Base-by-base conservation (phyloP, 1,284 basidiomycete species). In the Stygiomarasmius scandens region DNA sequence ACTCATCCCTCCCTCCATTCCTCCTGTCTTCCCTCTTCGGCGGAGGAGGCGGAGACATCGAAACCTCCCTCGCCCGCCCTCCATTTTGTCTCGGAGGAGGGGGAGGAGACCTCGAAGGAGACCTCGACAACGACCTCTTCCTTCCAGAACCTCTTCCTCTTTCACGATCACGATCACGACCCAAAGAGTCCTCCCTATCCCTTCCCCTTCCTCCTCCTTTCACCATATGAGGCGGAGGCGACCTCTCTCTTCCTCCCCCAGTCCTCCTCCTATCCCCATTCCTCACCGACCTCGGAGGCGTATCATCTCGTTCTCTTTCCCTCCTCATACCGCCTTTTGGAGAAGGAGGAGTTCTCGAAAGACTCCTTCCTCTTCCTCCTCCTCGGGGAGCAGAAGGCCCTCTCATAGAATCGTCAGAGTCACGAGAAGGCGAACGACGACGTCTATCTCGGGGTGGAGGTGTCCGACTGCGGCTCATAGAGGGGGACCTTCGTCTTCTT, bases 291-390 rank as follows among this genome's bases (percentile, higher is more conserved):
- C 61, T 66, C 8, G 65, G 73, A 19, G 68, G 66, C 9, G 73
- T 69, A 27, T 66, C 69, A 11, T 67, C 68, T 44, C 68, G 69
- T 55, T 66, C 71, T 54, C 61, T 64, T 22, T n/a, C n/a, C n/a
- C n/a, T n/a, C n/a, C n/a, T n/a, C n/a, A n/a, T n/a, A n/a, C n/a
- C n/a, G n/a, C 68, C 25, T 10, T 48, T 41, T 36, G 55, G 65
- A 23, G 69, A 77, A 52, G 72, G 75, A 20, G 77, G 75, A 3
- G 75, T 69, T 19, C 72, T 69, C n/a, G 67, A 66, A 2, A 61
- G 23, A 34, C 55, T 57, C 57, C 70, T 56, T n/a, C 60, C 61
- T 63, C 58, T 68, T 12, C 38, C 12, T n/a, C n/a, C n/a, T n/a
- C n/a, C n/a, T n/a, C n/a, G n/a, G n/a, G n/a, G n/a, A n/a, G n/a